Conservation (phyloP, 2,329 filamentous ascomycete genomes). For the Aspergillus oerlinghausenensis region DNA sequence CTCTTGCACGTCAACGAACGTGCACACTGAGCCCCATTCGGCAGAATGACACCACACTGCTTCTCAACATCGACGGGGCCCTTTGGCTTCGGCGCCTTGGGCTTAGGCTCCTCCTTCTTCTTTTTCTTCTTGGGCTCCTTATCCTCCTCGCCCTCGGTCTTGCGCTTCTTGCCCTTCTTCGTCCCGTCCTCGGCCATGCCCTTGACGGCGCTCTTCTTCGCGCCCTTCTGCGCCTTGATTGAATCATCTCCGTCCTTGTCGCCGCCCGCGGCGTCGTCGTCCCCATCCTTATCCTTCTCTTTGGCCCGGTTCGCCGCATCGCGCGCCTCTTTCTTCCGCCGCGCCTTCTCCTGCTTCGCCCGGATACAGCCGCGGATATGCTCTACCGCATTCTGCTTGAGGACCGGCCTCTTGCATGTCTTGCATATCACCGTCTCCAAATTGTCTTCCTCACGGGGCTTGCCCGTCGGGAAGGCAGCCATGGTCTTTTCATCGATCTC, state of each 20-base stretch:
- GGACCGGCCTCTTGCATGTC: constrained; percentile 85
- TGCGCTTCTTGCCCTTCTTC: constrained; percentile 71
- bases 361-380: constrained; percentile 82
- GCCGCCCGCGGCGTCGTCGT: constrained; percentile 43
- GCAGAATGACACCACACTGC: constrained; percentile 82
- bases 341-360: constrained; percentile 76
- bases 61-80: constrained; percentile 90
- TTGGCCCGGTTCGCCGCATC: constrained; percentile 64
- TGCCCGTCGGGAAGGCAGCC: constrained; percentile 75
- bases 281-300: constrained; percentile 43
- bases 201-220: constrained; percentile 55
- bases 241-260: constrained; percentile 40
- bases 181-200: constrained; percentile 51
- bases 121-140: constrained; percentile 86
- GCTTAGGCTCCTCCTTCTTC: constrained; percentile 88
- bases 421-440: constrained; percentile 82
- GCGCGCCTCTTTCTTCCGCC: constrained; percentile 69
- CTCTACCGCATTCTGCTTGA: constrained; percentile 67
- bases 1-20: constrained; percentile 89
- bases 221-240: constrained; percentile 58
- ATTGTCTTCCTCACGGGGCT: constrained; percentile 75
- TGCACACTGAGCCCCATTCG: constrained; percentile 82
- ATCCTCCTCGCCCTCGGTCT: constrained; percentile 64
- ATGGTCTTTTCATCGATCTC: constrained; percentile 70
- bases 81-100: constrained; percentile 79